Evolutionary conservation across 441 rosid species (phyloP), one percentile per base, ranked within the genome.

Genomic region (Gossypium gossypioides): DNA sequence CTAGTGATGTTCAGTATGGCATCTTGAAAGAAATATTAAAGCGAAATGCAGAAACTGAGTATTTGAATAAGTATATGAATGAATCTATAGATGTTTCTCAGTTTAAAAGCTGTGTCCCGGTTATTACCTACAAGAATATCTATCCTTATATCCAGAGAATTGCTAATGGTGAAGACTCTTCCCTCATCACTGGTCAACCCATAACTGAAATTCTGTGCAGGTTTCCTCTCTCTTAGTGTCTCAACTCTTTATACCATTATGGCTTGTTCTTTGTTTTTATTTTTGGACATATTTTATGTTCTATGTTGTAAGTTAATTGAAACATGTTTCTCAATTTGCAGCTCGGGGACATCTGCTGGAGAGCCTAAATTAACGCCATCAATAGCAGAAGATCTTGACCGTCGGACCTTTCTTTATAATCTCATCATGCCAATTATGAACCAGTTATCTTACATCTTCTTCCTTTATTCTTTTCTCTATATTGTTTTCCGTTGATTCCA

Each of bases 291-390:
- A 32, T 44, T 66, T 27, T 3, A 3, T 62, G 72, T 62, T 55
- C 25, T 25, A 32, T 59, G n/a, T 32, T 13, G n/a, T 1, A 57
- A 19, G 66, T 34, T 70, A 6, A 66, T 16, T 72, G 19, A 56
- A 21, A 67, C 34, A 58, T 75, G 55, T 77, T 42, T 72, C 48
- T 74, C 59, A 44, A 59, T 77, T 80, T 74, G 57, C 86, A 91
- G 98, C 82, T 93, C 98, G 24, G 98, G 98, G 80, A 93, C 97
- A 69, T 91, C 97, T 71, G 97, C 82, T 48, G 96, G 98, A 69
- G 89, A 93, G 81, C 96, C 96, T 5, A 93, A 89, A 83, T 75
- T 93, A 79, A 86, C 84, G 87, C 98, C 98, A 29, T 87, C 98
- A 0, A 88, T 91, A 73, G 83, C 83, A 37, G 98, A 88, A 79